These are phyloP conservation scores for Achaetomium macrosporum DNA, from an alignment of 2,329 filamentous ascomycete species.

Conservation along the genomic window DNA sequence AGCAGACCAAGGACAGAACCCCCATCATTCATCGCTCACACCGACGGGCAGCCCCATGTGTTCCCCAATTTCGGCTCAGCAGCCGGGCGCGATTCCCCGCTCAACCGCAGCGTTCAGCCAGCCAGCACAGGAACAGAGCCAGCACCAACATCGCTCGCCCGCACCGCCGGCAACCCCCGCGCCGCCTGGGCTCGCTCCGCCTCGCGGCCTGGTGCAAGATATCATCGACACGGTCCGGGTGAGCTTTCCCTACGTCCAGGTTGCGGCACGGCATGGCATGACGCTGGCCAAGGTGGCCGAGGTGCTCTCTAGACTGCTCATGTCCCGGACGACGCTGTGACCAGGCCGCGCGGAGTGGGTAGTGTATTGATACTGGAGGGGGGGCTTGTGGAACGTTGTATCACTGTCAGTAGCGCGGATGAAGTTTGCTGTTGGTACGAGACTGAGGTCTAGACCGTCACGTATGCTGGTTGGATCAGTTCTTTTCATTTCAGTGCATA, in stretches of 20 bases:
- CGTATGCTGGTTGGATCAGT: no score
- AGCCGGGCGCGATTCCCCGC: neutral
- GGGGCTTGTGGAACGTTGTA: neutral
- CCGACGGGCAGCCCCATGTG: neutral
- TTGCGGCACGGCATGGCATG: conserved; percentile 40
- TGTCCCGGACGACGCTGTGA: neutral
- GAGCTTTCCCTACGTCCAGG: conserved; percentile 40
- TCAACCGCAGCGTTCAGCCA: neutral
- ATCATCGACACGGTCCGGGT: conserved; percentile 44
- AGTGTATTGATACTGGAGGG: neutral
- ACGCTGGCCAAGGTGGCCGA: conserved; percentile 41
- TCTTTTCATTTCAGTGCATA: no score
- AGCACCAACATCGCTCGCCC: conserved; percentile 24
- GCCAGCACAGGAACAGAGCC: neutral
- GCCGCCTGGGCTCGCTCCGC: conserved; percentile 18
- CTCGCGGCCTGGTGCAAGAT: conserved; percentile 34
- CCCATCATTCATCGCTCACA: neutral
- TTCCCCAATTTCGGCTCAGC: neutral
- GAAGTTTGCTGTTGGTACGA: no score
- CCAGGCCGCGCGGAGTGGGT: no score
- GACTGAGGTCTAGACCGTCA: no score
- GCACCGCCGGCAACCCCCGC: neutral
- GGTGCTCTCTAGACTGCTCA: conserved; percentile 29
- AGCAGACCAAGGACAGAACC: neutral
- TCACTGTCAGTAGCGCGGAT: no score